A percentile compares a stretch with the other conserved stretches of the same genome.
These are phyloP conservation scores for Clitopilus hobsonii DNA, from an alignment of 768 basidiomycete species.

Conservation along the genomic window DNA sequence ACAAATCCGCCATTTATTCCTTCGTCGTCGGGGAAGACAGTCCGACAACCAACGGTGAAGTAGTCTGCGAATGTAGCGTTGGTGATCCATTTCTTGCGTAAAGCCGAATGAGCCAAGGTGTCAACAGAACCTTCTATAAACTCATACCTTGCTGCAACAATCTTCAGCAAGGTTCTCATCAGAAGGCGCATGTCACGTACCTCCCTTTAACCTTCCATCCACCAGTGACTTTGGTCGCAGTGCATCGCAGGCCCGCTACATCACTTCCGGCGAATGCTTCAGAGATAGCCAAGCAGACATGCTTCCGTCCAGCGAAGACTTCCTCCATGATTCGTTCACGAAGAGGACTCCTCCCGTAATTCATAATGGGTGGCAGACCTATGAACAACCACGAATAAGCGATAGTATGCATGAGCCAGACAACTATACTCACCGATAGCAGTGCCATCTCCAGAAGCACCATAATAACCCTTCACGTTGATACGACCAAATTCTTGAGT, in stretches of 20 bases:
- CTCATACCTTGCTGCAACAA: constrained; percentile 44
- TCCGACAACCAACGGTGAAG: constrained; percentile 59
- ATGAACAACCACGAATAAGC: not conserved
- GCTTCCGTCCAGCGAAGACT: constrained; percentile 57
- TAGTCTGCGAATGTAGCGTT: constrained; percentile 72
- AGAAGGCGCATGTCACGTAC: constrained; percentile 27
- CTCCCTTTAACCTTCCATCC: constrained; percentile 82
- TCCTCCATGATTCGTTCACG: constrained; percentile 58
- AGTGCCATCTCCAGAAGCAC: constrained; percentile 58
- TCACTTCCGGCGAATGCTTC: constrained; percentile 85
- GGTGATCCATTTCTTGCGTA: constrained; percentile 66
- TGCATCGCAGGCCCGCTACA: constrained; percentile 66
- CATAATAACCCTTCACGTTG: constrained; percentile 72
- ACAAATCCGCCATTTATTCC: constrained; percentile 55
- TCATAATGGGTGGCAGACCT: constrained; percentile 74
- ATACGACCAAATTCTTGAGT: constrained; percentile 67
- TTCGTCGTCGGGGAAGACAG: constrained; percentile 18
- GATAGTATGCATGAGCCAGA: too few relatives aligned
- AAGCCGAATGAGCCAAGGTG: not conserved
- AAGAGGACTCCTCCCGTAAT: constrained; percentile 67
- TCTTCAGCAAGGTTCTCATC: not conserved
- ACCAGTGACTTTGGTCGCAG: constrained; percentile 66
- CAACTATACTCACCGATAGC: constrained; percentile 21
- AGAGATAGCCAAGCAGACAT: constrained; percentile 74
- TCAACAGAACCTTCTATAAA: constrained; percentile 5